phyloP scores from a whole-genome alignment of 2,329 filamentous ascomycete species.

The Paramyrothecium sp. region DNA sequence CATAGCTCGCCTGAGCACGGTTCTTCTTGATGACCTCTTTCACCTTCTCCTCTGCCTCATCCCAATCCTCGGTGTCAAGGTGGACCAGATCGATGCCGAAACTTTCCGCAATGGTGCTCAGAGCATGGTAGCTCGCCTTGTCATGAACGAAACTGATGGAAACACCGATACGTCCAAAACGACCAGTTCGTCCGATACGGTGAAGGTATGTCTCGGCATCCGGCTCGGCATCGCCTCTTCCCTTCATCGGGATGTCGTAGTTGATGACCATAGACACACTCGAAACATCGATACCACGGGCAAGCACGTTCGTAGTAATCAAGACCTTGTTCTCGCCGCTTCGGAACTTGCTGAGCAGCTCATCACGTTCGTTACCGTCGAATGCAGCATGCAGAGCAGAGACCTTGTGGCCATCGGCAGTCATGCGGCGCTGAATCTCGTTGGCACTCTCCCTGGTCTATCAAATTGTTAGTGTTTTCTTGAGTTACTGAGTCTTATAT shows the following conservation, averaged over 20 bases:
- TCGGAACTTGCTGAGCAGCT: constrained; percentile 83
- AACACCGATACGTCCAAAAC: constrained; percentile 94
- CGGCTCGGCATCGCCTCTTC: constrained; percentile 74
- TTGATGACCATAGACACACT: constrained; percentile 98
- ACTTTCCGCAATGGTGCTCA: constrained; percentile 75
- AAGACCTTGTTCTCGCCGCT: constrained; percentile 87
- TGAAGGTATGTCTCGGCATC: constrained; percentile 97
- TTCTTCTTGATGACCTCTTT: constrained; percentile 77
- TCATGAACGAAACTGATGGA: constrained; percentile 94
- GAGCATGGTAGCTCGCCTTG: constrained; percentile 73
- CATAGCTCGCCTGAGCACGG: constrained; percentile 55
- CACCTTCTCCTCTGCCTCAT: constrained; percentile 79
- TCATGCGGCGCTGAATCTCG: constrained; percentile 84
- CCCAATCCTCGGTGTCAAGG: constrained; percentile 86
- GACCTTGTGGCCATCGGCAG: constrained; percentile 85
- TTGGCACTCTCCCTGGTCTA: constrained; percentile 83
- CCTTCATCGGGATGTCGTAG: constrained; percentile 82
- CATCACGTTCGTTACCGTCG: constrained; percentile 80
- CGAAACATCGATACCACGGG: constrained; percentile 89
- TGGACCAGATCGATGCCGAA: constrained; percentile 80
- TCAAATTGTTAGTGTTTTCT: constrained; percentile 12
- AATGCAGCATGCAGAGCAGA: constrained; percentile 86
- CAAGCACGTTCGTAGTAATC: constrained; percentile 95
- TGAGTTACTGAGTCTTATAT: background rate
- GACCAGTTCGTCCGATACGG: constrained; percentile 93